Base-by-base conservation (phyloP, 2,329 filamentous ascomycete species). In the Cytospora piceae region DNA sequence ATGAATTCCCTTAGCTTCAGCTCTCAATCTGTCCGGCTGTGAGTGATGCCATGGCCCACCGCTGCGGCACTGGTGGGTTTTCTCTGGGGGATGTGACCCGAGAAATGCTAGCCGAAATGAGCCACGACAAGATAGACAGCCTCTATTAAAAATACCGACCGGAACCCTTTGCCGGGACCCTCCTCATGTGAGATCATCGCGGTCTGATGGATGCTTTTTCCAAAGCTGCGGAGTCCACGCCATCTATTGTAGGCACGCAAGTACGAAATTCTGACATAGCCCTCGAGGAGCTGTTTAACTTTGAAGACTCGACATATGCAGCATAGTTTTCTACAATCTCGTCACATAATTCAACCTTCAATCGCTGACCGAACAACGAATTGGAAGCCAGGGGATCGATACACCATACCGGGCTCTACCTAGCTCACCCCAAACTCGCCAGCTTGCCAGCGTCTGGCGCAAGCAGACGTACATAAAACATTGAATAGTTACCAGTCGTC, bases 31-130 rank as follows among this genome's bases (percentile, higher is more conserved):
- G n/a, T 9, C 4, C 42, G 15, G 42, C 42, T 7, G 7, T 46
- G 42, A 42, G 39, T 46, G 42, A 46, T 46, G 7, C n/a, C n/a
- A 46, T 46, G 20, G 20, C 56, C 52, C 39, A 65, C 46, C 51
- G n/a, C n/a, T n/a, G n/a, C n/a, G 49, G 62, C 54, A 65, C 63
- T 63, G 63, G 66, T 67, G 66, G 63, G 58, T 60, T 65, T 63
- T 53, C 52, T 65, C 66, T 67, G 63, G 66, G 66, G 66, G 63
- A 67, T 67, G 63, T 67, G 60, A 62, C 54, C 39, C 62, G 55
- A 65, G 54, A 31, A 67, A 53, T 60, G 63, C 39, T 65, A 67
- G 59, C 66, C 66, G 66, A 67, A 59, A 62, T 62, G 58, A 67
- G 57, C 63, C 62, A 54, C 58, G 31, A 37, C 37, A 53, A 61